Evolutionary conservation across 78 protist genomes (phyloP).

Genomic region (Dictyostelium discoideum): dicty_2.7 NC_007090.3:433001-433500

Average conservation of each 20-base stretch:
- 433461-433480: constrained; percentile 92
- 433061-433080: constrained; percentile 12
- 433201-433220: constrained; percentile 75
- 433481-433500: constrained; percentile 87
- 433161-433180: constrained; percentile 88
- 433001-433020: constrained; percentile 12
- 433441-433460: constrained; percentile 87
- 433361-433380: constrained; percentile 88
- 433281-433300: constrained; percentile 87
- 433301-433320: constrained; percentile 87
- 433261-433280: constrained; percentile 80
- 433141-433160: constrained; percentile 62
- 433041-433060: constrained; percentile 51
- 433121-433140: constrained; percentile 50
- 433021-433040: constrained; percentile 79
- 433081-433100: constrained; percentile 61
- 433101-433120: constrained; percentile 84
- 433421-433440: constrained; percentile 80
- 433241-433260: constrained; percentile 84
- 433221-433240: constrained; percentile 88
- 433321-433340: constrained; percentile 90
- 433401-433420: constrained; percentile 59
- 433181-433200: constrained; percentile 91
- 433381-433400: constrained; percentile 83
- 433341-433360: constrained; percentile 87